Evolutionary conservation across 768 basidiomycete genomes (phyloP).

Genomic region (Phaffia tasmanica): DNA sequence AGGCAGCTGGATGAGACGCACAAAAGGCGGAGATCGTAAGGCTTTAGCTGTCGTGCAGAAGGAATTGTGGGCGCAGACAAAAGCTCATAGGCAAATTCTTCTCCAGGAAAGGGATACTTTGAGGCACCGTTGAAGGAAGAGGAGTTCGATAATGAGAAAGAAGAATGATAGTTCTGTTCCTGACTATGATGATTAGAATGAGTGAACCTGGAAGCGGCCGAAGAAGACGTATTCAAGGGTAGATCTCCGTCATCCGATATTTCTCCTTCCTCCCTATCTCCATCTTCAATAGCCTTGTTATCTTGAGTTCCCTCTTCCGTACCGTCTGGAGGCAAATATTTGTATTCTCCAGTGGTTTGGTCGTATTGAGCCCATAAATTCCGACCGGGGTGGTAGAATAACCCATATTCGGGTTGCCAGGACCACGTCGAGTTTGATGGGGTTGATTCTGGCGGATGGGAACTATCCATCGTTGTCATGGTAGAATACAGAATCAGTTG

Average conservation of each 20-base stretch:
- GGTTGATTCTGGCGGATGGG: neutral
- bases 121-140: no score
- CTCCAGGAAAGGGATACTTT: no score
- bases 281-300: neutral
- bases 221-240: neutral
- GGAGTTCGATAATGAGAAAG: no score
- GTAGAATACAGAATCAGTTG: no score
- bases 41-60: no score
- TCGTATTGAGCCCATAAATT: constrained; percentile 24
- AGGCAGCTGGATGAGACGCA: constrained; percentile 16
- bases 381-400: constrained; percentile 16
- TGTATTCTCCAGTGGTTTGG: constrained; percentile 15
- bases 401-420: constrained; percentile 11
- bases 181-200: neutral
- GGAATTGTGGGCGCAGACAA: no score
- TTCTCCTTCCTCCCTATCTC: neutral
- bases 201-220: no score
- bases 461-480: no score
- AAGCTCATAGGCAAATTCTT: no score
- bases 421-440: constrained; percentile 17
- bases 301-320: neutral
- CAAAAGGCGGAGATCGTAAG: constrained; percentile 18
- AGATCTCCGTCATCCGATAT: no score
- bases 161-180: no score
- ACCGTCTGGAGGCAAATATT: constrained; percentile 8